phyloP scores from a whole-genome alignment of 305 asterid species.

The Vinca major region DNA sequence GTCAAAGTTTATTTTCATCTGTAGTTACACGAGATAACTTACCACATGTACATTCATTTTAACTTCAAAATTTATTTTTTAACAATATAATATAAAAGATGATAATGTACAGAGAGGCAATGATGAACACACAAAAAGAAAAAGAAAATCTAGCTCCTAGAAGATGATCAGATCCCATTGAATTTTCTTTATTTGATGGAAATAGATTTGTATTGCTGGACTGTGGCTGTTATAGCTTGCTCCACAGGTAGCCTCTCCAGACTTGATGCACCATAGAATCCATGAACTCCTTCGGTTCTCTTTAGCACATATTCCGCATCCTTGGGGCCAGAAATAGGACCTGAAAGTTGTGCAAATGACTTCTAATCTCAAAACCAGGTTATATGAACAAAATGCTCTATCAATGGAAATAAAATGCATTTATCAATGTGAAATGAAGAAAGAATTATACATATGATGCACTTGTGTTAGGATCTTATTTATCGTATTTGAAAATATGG shows the following conservation, averaged over 20 bases:
- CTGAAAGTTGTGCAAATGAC: constrained; percentile 28
- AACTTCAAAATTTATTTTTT: not conserved
- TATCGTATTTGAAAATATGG: too few species aligned
- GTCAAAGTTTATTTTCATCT: not conserved
- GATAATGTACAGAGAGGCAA: not conserved
- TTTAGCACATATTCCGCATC: constrained; percentile 81
- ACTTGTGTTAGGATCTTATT: not conserved
- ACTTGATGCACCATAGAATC: constrained; percentile 95
- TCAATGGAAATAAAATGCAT: not conserved
- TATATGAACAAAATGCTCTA: not conserved
- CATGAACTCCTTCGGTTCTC: constrained; percentile 83
- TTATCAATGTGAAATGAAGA: not conserved
- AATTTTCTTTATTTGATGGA: constrained; percentile 23
- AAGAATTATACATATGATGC: not conserved
- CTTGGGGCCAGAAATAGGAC: constrained; percentile 70
- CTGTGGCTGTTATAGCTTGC: constrained; percentile 70
- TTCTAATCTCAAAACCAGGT: not conserved
- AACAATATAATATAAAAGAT: not conserved
- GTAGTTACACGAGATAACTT: not conserved
- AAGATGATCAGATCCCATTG: not conserved
- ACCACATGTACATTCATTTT: not conserved
- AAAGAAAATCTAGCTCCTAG: not conserved
- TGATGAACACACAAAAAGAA: not conserved
- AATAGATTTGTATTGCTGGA: constrained; percentile 70
- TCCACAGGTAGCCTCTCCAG: constrained; percentile 96